Percentiles rank a stretch among this genome's conserved stretches.
Conservation (phyloP, 2,329 filamentous ascomycete genomes). For the Dryadomyces sulphureus region DNA sequence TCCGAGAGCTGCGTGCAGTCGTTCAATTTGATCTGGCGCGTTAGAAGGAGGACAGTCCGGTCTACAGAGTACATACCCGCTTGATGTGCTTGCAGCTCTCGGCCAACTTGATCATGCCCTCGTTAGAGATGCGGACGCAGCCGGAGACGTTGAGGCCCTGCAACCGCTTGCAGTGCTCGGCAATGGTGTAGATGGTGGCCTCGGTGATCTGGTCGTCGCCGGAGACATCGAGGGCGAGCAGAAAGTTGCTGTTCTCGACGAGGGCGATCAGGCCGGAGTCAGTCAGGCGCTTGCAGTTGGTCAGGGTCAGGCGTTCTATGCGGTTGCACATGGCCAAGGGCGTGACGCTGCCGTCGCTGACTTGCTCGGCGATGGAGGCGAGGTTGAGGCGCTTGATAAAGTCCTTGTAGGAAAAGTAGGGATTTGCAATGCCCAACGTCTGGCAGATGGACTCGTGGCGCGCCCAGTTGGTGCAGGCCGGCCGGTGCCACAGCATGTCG, state of each 20-base stretch:
- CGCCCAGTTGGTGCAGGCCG: slow-evolving; percentile 74
- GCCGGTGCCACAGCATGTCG: slow-evolving; percentile 87
- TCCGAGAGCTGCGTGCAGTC: slow-evolving; percentile 78
- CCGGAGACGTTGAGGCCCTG: slow-evolving; percentile 89
- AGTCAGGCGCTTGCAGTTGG: slow-evolving; percentile 73
- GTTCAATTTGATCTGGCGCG: slow-evolving; percentile 72
- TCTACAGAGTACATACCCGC: slow-evolving; percentile 39
- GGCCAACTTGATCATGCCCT: slow-evolving; percentile 68
- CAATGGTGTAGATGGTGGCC: slow-evolving; percentile 60
- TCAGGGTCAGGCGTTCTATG: slow-evolving; percentile 83
- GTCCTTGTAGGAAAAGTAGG: slow-evolving; percentile 78
- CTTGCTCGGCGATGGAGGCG: slow-evolving; percentile 54
- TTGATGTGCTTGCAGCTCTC: slow-evolving; percentile 77
- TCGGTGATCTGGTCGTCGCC: slow-evolving; percentile 75
- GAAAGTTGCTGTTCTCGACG: slow-evolving; percentile 60
- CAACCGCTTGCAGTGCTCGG: slow-evolving; percentile 66
- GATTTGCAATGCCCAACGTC: slow-evolving; percentile 56
- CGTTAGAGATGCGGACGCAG: slow-evolving; percentile 72
- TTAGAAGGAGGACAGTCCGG: background rate
- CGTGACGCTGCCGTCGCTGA: slow-evolving; percentile 81
- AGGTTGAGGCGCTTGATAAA: slow-evolving; percentile 89
- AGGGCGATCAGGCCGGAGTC: slow-evolving; percentile 72
- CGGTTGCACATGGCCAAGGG: slow-evolving; percentile 76
- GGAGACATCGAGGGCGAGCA: slow-evolving; percentile 84
- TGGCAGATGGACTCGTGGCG: slow-evolving; percentile 69